These are phyloP conservation scores for Tolypocladium ophioglossoides DNA, from an alignment of 2,329 filamentous ascomycete genomes.

Conservation along the genomic window DNA sequence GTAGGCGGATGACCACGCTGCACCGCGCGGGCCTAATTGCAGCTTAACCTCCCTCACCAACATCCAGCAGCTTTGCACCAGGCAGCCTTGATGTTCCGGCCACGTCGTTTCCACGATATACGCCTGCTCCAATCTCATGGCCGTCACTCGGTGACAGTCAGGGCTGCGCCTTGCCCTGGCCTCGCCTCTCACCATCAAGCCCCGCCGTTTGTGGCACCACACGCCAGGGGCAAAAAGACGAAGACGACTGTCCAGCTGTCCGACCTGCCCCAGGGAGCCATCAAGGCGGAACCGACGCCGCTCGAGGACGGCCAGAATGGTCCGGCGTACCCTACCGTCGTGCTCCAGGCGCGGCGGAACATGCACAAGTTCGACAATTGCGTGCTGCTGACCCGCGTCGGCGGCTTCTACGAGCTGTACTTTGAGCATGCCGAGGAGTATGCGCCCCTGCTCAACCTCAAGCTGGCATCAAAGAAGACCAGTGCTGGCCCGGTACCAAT, in stretches of 20 bases:
- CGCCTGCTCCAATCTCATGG: slow-evolving; percentile 1
- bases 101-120: slow-evolving; percentile 1
- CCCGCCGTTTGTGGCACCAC: slow-evolving; percentile 6
- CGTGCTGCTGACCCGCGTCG: slow-evolving; percentile 82
- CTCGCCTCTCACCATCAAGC: background rate
- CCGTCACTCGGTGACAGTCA: background rate
- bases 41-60: background rate
- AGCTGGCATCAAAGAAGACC: slow-evolving; percentile 74
- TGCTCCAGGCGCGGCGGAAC: slow-evolving; percentile 78
- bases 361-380: slow-evolving; percentile 88
- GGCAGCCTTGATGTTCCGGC: slow-evolving; percentile 9
- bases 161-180: background rate
- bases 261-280: slow-evolving; percentile 45
- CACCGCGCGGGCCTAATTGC: no score
- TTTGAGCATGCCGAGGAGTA: slow-evolving; percentile 90
- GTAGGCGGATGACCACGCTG: background rate
- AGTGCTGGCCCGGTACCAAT: slow-evolving; percentile 72
- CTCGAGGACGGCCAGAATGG: slow-evolving; percentile 28
- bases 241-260: slow-evolving; percentile 41
- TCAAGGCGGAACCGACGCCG: slow-evolving; percentile 18
- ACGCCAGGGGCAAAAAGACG: slow-evolving; percentile 41
- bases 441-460: slow-evolving; percentile 77
- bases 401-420: slow-evolving; percentile 96
- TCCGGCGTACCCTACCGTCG: slow-evolving; percentile 69
- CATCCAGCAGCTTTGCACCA: background rate